These are phyloP conservation scores for Neobulgaria alba DNA, from an alignment of 2,329 filamentous ascomycete genomes.

Conservation along the genomic window DNA sequence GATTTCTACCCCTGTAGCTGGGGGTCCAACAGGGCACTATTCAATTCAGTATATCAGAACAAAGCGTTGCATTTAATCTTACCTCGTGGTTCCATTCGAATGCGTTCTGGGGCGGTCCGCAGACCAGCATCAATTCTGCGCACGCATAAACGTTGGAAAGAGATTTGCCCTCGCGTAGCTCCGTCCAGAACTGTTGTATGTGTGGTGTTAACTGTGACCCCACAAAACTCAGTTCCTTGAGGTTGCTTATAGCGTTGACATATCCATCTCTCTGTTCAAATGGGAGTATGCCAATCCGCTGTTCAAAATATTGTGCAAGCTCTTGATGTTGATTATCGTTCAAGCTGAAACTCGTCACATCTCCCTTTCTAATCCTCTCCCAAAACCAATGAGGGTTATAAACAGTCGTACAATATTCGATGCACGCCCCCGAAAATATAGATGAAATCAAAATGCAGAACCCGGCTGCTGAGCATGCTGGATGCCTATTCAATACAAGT, in stretches of 20 bases:
- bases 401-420: conserved; percentile 11
- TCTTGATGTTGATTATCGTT: conserved; percentile 15
- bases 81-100: conserved; percentile 15
- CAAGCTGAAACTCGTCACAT: conserved; percentile 14
- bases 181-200: conserved; percentile 16
- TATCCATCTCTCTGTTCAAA: conserved; percentile 11
- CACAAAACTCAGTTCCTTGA: conserved; percentile 10
- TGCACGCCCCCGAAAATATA: not conserved
- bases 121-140: conserved; percentile 16
- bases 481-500: not conserved
- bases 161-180: conserved; percentile 16
- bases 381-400: conserved; percentile 18
- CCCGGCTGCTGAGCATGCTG: not conserved
- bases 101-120: conserved; percentile 14
- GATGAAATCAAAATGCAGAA: not conserved
- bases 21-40: conserved; percentile 14
- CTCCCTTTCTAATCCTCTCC: conserved; percentile 16
- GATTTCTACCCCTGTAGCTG: conserved; percentile 15
- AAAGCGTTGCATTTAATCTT: no score
- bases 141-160: conserved; percentile 16
- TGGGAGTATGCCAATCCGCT: conserved; percentile 15
- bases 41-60: conserved; percentile 5
- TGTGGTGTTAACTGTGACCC: conserved; percentile 14
- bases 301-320: conserved; percentile 17
- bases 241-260: conserved; percentile 12